A percentile compares a stretch with the other conserved stretches of the same genome.
Evolutionary conservation across 2,329 filamentous ascomycete species (phyloP).

Genomic region (Diaporthe sp.): DNA sequence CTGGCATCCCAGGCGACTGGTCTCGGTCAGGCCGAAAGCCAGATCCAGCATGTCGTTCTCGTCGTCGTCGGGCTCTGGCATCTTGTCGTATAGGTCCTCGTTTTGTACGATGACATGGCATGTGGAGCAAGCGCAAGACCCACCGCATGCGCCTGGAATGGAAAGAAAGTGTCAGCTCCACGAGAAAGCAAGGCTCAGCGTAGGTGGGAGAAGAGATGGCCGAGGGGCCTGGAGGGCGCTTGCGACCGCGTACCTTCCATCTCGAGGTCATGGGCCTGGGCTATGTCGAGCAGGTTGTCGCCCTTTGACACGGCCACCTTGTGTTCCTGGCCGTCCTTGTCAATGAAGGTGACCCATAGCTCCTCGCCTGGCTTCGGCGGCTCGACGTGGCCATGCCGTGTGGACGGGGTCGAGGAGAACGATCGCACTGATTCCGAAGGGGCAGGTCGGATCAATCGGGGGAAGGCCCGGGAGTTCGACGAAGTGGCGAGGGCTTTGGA

Average conservation of each 20-base stretch:
- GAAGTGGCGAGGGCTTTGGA: conserved; percentile 12
- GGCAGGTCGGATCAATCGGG: conserved; percentile 8
- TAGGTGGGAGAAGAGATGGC: background rate
- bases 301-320: conserved; percentile 86
- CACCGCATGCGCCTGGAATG: conserved; percentile 81
- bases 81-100: conserved; percentile 80
- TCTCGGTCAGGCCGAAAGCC: conserved; percentile 91
- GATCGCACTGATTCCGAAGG: conserved; percentile 33
- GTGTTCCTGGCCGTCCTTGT: conserved; percentile 85
- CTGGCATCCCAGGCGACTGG: conserved; percentile 86
- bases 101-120: conserved; percentile 90
- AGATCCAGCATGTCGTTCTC: conserved; percentile 92
- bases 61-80: conserved; percentile 80
- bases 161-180: background rate
- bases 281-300: conserved; percentile 95
- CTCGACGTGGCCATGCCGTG: conserved; percentile 82
- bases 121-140: conserved; percentile 92
- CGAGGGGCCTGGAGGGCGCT: background rate
- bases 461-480: background rate
- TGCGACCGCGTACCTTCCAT: conserved; percentile 80
- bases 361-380: conserved; percentile 93
- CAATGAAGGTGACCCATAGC: conserved; percentile 92
- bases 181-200: conserved; percentile 45
- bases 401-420: conserved; percentile 72
- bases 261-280: conserved; percentile 93